Conservation (phyloP, 2,329 filamentous ascomycete genomes). For the Cadophora malorum region DNA sequence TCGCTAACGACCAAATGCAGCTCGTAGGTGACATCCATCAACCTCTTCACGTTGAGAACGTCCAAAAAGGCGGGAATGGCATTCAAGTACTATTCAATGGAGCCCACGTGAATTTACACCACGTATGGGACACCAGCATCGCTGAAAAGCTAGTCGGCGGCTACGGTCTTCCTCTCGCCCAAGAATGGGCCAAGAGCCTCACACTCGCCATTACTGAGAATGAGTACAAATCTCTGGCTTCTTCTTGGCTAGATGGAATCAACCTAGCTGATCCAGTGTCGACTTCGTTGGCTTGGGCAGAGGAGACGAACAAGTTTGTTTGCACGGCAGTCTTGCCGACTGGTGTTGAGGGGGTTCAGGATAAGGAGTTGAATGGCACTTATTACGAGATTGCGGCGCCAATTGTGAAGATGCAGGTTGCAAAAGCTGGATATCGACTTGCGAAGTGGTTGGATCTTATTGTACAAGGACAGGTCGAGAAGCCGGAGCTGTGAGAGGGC, state of each 20-base stretch:
- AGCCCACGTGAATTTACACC: slow-evolving; percentile 67
- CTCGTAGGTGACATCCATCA: slow-evolving; percentile 76
- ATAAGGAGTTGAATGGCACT: slow-evolving; percentile 64
- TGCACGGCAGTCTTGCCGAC: slow-evolving; percentile 67
- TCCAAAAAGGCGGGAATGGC: slow-evolving; percentile 70
- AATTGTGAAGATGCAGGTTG: slow-evolving; percentile 70
- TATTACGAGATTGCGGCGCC: slow-evolving; percentile 70
- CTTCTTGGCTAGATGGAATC: slow-evolving; percentile 63
- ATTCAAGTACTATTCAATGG: slow-evolving; percentile 69
- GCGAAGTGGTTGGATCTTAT: slow-evolving; percentile 67
- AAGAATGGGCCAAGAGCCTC: slow-evolving; percentile 63
- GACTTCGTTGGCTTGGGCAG: slow-evolving; percentile 69
- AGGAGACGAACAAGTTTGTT: slow-evolving; percentile 66
- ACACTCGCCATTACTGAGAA: slow-evolving; percentile 61
- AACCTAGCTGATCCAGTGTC: slow-evolving; percentile 58
- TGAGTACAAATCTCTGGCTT: slow-evolving; percentile 57
- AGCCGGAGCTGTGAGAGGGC: slow-evolving; percentile 33
- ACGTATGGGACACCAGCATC: slow-evolving; percentile 76
- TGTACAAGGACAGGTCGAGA: slow-evolving; percentile 46
- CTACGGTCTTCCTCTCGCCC: slow-evolving; percentile 56
- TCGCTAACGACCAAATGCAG: slow-evolving; percentile 22
- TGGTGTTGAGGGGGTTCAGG: slow-evolving; percentile 62
- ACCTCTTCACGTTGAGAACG: slow-evolving; percentile 70
- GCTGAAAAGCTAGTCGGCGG: slow-evolving; percentile 68
- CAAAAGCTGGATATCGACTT: slow-evolving; percentile 68